Evolutionary conservation across 352 stramenopile species (phyloP), one percentile per base, ranked within the genome.

Genomic region (Blastocystis sp.): DNA sequence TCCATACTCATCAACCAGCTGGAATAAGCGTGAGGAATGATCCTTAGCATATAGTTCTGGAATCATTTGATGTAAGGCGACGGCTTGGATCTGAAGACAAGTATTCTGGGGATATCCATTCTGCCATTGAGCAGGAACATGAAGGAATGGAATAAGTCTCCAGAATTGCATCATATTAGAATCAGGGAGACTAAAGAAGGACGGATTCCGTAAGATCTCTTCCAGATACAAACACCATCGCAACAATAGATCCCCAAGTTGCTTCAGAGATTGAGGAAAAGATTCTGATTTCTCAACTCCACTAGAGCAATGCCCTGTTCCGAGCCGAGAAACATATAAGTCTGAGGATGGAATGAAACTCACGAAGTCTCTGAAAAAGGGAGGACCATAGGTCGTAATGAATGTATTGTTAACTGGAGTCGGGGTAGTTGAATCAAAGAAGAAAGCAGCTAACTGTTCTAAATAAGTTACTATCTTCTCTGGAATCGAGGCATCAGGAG

Each of bases 391-490:
- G 24, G 9, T 19, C 27, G 27, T 22, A 48, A 76, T 37, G 64
- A 76, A 76, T 22, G 22, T 33, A n/a, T 27, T 51, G 64, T 76
- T 76, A n/a, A 44, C 33, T 22, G 56, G 56, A 62, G 64, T 56
- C 22, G 5, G 11, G 5, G 35, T 22, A 13, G 64, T 56, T n/a
- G 64, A 9, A 22, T 51, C 17, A 33, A 76, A 76, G 9, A 76
- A 6, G 22, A 17, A 27, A 44, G 35, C 42, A 27, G 27, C 64
- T 37, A 76, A n/a, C 30, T 54, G 15, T 15, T 24, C 15, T 44
- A 76, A 44, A 27, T 24, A 44, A 11, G 24, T 4, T 1, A 48
- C n/a, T 7, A 48, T 37, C 13, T 51, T 44, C 33, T 48, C 64
- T 24, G 64, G 33, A 19, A 76, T 44, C 33, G 24, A 2, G 22